These are phyloP conservation scores for Blastocystis sp. DNA, from an alignment of 352 stramenopile genomes.

Conservation along the genomic window DNA sequence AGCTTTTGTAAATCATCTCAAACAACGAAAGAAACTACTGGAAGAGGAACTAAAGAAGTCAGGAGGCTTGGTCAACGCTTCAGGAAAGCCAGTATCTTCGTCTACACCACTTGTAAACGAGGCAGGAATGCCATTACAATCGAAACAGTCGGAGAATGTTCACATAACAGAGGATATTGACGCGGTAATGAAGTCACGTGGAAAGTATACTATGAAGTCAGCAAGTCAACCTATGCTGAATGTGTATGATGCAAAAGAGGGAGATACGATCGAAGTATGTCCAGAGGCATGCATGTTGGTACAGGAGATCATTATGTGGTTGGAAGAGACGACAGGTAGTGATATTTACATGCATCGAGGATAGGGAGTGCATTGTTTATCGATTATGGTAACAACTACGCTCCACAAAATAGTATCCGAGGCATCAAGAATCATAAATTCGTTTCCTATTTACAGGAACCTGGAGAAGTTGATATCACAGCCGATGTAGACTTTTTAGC, in stretches of 20 bases:
- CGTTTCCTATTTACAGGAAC: slow-evolving; percentile 76
- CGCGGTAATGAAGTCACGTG: background rate
- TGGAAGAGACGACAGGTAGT: slow-evolving; percentile 70
- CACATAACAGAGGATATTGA: slow-evolving; percentile 55
- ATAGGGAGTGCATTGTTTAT: slow-evolving; percentile 75
- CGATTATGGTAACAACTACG: slow-evolving; percentile 82
- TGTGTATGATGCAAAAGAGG: slow-evolving; percentile 66
- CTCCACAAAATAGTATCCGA: slow-evolving; percentile 76
- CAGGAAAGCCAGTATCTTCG: background rate
- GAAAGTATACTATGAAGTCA: background rate
- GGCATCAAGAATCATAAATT: slow-evolving; percentile 82
- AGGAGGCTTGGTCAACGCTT: background rate
- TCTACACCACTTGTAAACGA: background rate
- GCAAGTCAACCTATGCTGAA: background rate
- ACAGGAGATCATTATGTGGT: slow-evolving; percentile 78
- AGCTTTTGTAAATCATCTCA: slow-evolving; percentile 34
- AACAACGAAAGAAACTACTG: background rate
- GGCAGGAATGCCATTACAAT: background rate
- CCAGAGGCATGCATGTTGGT: slow-evolving; percentile 76
- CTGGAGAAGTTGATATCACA: slow-evolving; percentile 76
- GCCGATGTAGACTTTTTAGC: slow-evolving; percentile 75
- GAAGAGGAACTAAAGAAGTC: background rate
- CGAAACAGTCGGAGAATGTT: background rate
- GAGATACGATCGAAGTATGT: slow-evolving; percentile 80
- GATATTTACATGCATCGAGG: background rate